These are phyloP conservation scores for Thraustochytrium sp. DNA, from an alignment of 352 stramenopile species.

Conservation along the genomic window DNA sequence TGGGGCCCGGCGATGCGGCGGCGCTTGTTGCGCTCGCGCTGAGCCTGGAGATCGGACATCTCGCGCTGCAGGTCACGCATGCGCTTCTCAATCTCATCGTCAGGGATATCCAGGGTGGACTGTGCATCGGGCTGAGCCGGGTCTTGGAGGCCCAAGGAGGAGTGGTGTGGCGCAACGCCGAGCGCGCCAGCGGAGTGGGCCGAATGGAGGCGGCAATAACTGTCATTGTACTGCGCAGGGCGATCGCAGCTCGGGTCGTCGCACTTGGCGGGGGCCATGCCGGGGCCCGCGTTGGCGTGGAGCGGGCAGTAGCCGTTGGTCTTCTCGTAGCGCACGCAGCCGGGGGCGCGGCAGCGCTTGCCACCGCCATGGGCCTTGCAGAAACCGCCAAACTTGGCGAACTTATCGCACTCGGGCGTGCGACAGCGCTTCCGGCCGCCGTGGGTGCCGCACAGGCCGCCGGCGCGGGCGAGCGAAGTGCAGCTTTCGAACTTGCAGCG, in stretches of 20 bases:
- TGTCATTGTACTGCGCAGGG: background rate
- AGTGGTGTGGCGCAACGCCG: background rate
- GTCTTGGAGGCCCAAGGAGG: background rate
- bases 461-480: background rate
- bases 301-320: background rate
- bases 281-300: background rate
- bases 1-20: background rate
- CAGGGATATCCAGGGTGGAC: too few relatives aligned
- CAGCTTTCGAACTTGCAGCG: background rate
- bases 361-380: conserved; percentile 15
- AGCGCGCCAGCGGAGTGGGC: background rate
- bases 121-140: too few relatives aligned
- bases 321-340: conserved; percentile 13
- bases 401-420: background rate
- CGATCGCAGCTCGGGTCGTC: conserved; percentile 12
- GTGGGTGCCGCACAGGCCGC: conserved; percentile 46
- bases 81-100: background rate
- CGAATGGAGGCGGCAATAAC: background rate
- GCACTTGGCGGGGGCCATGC: background rate
- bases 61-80: background rate
- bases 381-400: conserved; percentile 1
- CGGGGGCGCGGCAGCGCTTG: conserved; percentile 5
- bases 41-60: background rate
- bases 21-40: background rate
- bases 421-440: conserved; percentile 34